Evolutionary conservation across 1,139 yeast genomes (phyloP).

Genomic region (Hyphopichia burtonii): DNA sequence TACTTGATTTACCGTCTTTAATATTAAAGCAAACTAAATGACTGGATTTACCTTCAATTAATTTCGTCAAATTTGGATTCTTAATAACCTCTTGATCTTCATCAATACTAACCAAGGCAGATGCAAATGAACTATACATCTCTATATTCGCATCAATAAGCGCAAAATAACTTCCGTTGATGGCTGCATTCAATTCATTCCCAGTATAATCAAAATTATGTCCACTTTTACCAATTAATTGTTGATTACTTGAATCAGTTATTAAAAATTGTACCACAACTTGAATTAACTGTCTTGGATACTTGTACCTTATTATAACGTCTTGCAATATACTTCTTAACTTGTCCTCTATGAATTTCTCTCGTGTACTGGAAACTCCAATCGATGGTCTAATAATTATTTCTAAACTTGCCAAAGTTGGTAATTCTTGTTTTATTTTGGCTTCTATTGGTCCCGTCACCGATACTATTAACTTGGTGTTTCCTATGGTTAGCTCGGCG

Average conservation of each 20-base stretch:
- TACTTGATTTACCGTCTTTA: conserved; percentile 47
- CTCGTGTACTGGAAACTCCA: conserved; percentile 78
- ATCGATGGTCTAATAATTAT: conserved; percentile 75
- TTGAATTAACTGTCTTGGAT: conserved; percentile 85
- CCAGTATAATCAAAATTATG: conserved; percentile 33
- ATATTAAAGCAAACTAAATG: conserved; percentile 70
- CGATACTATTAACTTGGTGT: conserved; percentile 65
- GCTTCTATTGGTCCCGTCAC: conserved; percentile 93
- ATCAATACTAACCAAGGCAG: conserved; percentile 47
- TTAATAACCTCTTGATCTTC: conserved; percentile 27
- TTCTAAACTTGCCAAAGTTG: conserved; percentile 76
- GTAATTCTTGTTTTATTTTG: conserved; percentile 78
- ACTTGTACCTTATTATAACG: conserved; percentile 60
- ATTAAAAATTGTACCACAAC: conserved; percentile 80
- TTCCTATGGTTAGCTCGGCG: conserved; percentile 51
- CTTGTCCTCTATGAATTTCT: conserved; percentile 71
- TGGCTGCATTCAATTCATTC: conserved; percentile 65
- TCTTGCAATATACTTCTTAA: conserved; percentile 61
- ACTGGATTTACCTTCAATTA: conserved; percentile 50
- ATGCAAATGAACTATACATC: conserved; percentile 58
- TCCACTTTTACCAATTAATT: conserved; percentile 7
- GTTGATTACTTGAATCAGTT: conserved; percentile 43
- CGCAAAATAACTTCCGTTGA: conserved; percentile 73
- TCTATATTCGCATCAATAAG: conserved; percentile 79
- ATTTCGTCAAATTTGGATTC: conserved; percentile 43